Evolutionary conservation across 129 eudicot species (phyloP).

Genomic region (Arctium minus): DNA sequence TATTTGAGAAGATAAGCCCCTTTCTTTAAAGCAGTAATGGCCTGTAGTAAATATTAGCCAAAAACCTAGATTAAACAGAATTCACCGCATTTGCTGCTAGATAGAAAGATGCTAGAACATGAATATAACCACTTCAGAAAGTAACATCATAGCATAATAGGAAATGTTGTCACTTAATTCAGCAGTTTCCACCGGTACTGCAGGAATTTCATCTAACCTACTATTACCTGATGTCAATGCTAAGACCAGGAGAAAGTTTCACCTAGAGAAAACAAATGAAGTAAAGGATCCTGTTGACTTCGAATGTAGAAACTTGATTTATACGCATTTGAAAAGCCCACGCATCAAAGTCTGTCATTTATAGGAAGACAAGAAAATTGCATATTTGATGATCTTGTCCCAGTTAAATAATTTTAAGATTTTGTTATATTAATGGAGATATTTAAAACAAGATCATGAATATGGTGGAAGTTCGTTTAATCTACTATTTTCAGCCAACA

Average conservation of each 20-base stretch:
- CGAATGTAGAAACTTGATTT: neutral
- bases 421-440: neutral
- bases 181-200: neutral
- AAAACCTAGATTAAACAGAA: slow-evolving; percentile 20
- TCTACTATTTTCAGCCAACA: neutral
- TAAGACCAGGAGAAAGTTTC: neutral
- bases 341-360: neutral
- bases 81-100: slow-evolving; percentile 16
- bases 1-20: slow-evolving; percentile 90
- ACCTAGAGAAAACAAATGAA: neutral
- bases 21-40: slow-evolving; percentile 94
- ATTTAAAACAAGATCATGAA: neutral
- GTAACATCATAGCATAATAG: neutral
- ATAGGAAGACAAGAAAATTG: neutral
- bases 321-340: neutral
- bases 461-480: neutral
- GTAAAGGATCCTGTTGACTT: neutral
- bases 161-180: neutral
- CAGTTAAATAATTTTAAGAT: neutral
- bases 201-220: neutral
- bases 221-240: neutral
- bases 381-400: neutral
- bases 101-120: neutral
- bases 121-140: neutral
- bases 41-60: slow-evolving; percentile 58